A percentile compares a stretch with the other conserved stretches of the same genome.
These are phyloP conservation scores for Nemania serpens DNA, from an alignment of 2,329 filamentous ascomycete genomes.

Conservation along the genomic window DNA sequence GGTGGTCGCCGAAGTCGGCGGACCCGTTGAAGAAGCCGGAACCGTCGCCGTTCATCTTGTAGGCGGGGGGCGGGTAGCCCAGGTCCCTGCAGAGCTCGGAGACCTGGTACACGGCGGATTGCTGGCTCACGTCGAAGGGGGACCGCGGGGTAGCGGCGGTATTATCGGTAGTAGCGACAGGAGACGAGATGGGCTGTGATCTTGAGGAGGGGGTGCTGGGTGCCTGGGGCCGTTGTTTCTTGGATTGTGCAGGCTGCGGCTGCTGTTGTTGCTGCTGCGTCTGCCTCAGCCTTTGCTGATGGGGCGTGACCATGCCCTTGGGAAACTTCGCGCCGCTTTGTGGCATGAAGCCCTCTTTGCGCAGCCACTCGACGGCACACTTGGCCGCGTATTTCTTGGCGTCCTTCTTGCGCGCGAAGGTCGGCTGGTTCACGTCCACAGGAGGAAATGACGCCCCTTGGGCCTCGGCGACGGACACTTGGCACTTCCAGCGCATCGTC, in stretches of 20 bases:
- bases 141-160: slow-evolving; percentile 17
- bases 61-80: slow-evolving; percentile 42
- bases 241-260: background rate
- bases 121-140: slow-evolving; percentile 29
- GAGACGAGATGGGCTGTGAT: slow-evolving; percentile 18
- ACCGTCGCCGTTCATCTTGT: slow-evolving; percentile 36
- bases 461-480: slow-evolving; percentile 36
- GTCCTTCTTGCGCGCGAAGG: slow-evolving; percentile 55
- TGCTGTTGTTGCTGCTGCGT: slow-evolving; percentile 2
- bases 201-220: too few species aligned
- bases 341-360: slow-evolving; percentile 38
- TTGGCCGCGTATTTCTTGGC: slow-evolving; percentile 60
- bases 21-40: slow-evolving; percentile 45
- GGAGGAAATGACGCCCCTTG: slow-evolving; percentile 25
- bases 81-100: slow-evolving; percentile 42
- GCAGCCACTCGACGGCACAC: slow-evolving; percentile 51
- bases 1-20: slow-evolving; percentile 30
- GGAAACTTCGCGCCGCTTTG: slow-evolving; percentile 22
- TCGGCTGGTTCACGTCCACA: slow-evolving; percentile 36
- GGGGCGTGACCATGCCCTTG: background rate
- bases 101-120: slow-evolving; percentile 35
- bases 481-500: slow-evolving; percentile 34
- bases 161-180: slow-evolving; percentile 22
- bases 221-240: background rate
- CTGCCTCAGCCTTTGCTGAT: background rate